Evolutionary conservation across 2,329 filamentous ascomycete genomes (phyloP).

Genomic region (Fusarium sp.): DNA sequence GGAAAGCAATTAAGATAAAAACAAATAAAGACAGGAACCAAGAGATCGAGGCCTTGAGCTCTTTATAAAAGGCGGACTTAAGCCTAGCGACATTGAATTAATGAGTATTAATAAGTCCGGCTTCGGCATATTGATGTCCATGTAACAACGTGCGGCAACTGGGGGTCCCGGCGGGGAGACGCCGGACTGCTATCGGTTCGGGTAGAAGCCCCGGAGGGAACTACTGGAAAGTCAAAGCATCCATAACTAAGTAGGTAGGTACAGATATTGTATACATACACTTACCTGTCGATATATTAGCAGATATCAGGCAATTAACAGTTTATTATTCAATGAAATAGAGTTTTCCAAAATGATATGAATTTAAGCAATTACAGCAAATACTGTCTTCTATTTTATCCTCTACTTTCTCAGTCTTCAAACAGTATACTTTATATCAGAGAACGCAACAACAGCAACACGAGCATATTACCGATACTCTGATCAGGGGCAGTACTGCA

Average conservation of each 20-base stretch:
- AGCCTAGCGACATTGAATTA: not conserved
- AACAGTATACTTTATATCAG: not conserved
- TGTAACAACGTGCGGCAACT: constrained; percentile 16
- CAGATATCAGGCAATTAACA: not conserved
- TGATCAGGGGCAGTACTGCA: accelerated
- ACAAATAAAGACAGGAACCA: not conserved
- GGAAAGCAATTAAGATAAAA: not conserved
- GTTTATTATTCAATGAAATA: not conserved
- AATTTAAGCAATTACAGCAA: not conserved
- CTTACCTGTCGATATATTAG: not conserved
- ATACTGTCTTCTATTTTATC: not conserved
- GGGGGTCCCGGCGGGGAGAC: constrained; percentile 10
- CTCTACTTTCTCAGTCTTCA: not conserved
- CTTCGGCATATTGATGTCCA: constrained; percentile 16
- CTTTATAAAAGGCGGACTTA: constrained; percentile 22
- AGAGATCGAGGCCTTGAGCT: not conserved
- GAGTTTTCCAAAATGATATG: not conserved
- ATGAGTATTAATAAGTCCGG: constrained; percentile 14
- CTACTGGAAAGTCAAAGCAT: not conserved
- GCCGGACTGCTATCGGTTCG: constrained; percentile 17
- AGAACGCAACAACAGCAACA: not conserved
- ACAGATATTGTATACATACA: too few species aligned
- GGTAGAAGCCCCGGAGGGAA: not conserved
- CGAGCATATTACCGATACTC: not conserved
- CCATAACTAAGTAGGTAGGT: too few species aligned